Conservation (phyloP, 805 yeast species). For the Candida dajiaensis region DNA sequence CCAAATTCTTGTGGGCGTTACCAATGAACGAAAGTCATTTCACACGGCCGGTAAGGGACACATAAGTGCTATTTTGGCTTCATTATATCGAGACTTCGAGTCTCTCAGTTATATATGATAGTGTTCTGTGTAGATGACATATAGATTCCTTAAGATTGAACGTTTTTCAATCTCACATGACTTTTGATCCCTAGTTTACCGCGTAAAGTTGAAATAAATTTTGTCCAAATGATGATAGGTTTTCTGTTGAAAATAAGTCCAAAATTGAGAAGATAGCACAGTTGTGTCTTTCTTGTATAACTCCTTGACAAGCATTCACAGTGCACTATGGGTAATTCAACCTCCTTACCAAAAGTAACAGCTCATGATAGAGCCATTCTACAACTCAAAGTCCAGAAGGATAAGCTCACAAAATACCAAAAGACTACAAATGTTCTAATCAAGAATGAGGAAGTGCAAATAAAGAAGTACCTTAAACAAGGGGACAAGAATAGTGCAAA, state of each 20-base stretch:
- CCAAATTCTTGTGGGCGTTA: conserved; percentile 13
- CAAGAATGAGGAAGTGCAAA: conserved; percentile 44
- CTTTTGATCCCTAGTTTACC: too few relatives aligned
- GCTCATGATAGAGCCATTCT: conserved; percentile 81
- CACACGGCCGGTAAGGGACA: background rate
- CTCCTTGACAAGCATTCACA: too few relatives aligned
- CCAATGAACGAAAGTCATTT: background rate
- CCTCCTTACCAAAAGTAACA: conserved; percentile 47
- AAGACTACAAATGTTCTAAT: conserved; percentile 50
- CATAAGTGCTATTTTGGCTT: background rate
- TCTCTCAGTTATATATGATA: too few relatives aligned
- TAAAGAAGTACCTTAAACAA: conserved; percentile 24
- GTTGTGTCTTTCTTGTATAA: too few relatives aligned
- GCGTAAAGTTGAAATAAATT: too few relatives aligned
- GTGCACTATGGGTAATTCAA: conserved; percentile 19
- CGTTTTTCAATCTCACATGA: too few relatives aligned
- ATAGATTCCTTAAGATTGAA: too few relatives aligned
- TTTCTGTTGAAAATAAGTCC: background rate
- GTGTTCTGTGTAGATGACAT: too few relatives aligned
- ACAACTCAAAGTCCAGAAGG: conserved; percentile 84
- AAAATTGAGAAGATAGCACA: too few relatives aligned
- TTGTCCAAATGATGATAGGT: background rate
- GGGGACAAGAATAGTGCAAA: conserved; percentile 47
- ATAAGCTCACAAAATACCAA: conserved; percentile 66
- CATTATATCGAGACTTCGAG: too few relatives aligned